phyloP scores from a whole-genome alignment of 352 stramenopile genomes.

The Phytophthora foliorum region DNA sequence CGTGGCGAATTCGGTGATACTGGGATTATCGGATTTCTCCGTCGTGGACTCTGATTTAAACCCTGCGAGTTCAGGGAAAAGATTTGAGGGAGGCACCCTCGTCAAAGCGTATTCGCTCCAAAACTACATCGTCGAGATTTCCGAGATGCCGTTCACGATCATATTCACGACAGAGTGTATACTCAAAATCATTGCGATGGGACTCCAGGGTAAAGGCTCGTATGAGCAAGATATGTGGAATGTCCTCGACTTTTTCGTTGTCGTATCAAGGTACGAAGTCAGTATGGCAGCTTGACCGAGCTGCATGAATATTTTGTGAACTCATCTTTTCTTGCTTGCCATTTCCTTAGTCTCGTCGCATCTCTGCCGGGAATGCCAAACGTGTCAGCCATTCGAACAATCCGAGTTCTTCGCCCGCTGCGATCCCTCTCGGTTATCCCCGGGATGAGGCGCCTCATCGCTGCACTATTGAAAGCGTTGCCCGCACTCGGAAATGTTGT shows the following conservation, averaged over 20 bases:
- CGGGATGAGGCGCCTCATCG: slow-evolving; percentile 83
- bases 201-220: slow-evolving; percentile 65
- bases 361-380: slow-evolving; percentile 77
- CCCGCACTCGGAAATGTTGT: slow-evolving; percentile 91
- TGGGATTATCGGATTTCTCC: slow-evolving; percentile 87
- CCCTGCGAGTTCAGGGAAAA: slow-evolving; percentile 57
- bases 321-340: neutral
- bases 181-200: slow-evolving; percentile 94
- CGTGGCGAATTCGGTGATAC: slow-evolving; percentile 87
- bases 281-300: neutral
- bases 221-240: slow-evolving; percentile 94
- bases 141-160: slow-evolving; percentile 86
- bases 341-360: slow-evolving; percentile 52
- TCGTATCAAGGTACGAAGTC: slow-evolving; percentile 76
- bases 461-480: slow-evolving; percentile 85
- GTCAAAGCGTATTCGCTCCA: slow-evolving; percentile 53
- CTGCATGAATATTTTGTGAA: neutral
- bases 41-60: slow-evolving; percentile 76
- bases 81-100: slow-evolving; percentile 47
- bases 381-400: slow-evolving; percentile 85
- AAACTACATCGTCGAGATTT: slow-evolving; percentile 75
- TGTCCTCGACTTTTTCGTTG: slow-evolving; percentile 93
- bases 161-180: slow-evolving; percentile 91
- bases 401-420: slow-evolving; percentile 90
- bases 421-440: slow-evolving; percentile 91